A percentile compares a stretch with the other conserved stretches of the same genome.
Evolutionary conservation across 1,284 basidiomycete genomes (phyloP).

Genomic region (Trichosporon sp.): DNA sequence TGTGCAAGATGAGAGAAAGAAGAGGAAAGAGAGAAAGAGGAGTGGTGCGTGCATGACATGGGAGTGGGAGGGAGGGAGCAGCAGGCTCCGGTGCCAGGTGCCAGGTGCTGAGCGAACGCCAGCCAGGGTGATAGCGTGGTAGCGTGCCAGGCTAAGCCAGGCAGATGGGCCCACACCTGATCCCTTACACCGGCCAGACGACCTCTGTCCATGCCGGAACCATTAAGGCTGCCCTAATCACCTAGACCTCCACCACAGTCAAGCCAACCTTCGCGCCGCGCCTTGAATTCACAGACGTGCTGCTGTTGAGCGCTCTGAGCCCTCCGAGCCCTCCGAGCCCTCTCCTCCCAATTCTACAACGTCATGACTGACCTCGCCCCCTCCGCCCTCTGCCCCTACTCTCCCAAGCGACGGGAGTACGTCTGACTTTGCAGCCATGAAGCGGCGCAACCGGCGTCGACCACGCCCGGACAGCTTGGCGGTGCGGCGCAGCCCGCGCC

Average conservation of each 20-base stretch:
- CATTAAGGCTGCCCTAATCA: neutral
- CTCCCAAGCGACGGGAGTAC: neutral
- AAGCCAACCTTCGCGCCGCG: neutral
- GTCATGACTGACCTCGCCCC: neutral
- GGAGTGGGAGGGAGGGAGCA: too few relatives aligned
- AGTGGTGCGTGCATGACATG: too few relatives aligned
- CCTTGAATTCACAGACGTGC: neutral
- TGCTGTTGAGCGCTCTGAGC: too few relatives aligned
- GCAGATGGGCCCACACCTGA: neutral
- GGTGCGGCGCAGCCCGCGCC: neutral
- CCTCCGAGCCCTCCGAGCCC: too few relatives aligned
- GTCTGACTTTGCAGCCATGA: neutral
- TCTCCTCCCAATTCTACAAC: neutral
- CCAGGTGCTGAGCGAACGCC: too few relatives aligned
- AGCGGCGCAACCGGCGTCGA: too few relatives aligned
- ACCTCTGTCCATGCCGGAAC: constrained; percentile 9
- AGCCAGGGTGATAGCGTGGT: neutral
- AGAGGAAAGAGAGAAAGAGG: neutral
- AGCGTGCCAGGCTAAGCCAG: neutral
- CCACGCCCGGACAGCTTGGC: neutral
- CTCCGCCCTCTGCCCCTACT: neutral
- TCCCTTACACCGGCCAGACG: neutral
- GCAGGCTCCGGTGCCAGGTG: too few relatives aligned
- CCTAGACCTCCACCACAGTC: neutral
- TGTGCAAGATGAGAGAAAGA: constrained; percentile 3